Percentiles rank a stretch among this genome's conserved stretches.
These are phyloP conservation scores for Colletotrichum costaricense DNA, from an alignment of 2,329 filamentous ascomycete species.

Conservation along the genomic window DNA sequence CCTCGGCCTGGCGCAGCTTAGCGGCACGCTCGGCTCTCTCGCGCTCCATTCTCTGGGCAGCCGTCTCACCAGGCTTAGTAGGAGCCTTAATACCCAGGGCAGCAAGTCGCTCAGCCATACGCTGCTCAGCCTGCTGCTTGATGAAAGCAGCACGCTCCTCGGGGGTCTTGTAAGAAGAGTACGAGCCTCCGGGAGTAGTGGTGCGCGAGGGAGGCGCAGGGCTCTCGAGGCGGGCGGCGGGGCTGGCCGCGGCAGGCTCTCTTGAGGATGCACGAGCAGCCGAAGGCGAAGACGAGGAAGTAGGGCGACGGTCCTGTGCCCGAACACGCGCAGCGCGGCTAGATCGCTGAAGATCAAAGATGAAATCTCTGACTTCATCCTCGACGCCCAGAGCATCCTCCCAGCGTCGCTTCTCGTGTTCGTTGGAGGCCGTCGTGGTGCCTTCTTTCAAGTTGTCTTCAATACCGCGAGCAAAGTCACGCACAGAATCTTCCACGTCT, in stretches of 20 bases:
- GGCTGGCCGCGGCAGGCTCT: constrained; percentile 50
- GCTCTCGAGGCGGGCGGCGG: constrained; percentile 58
- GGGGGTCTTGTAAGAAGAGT: constrained; percentile 87
- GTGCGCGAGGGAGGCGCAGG: constrained; percentile 65
- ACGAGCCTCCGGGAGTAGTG: constrained; percentile 72
- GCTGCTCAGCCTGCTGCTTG: constrained; percentile 95
- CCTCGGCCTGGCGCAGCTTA: constrained; percentile 88
- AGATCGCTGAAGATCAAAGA: constrained; percentile 92
- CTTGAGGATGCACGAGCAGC: constrained; percentile 55
- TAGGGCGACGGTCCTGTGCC: constrained; percentile 65
- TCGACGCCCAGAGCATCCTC: constrained; percentile 96
- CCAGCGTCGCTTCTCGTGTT: constrained; percentile 94
- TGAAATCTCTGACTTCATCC: constrained; percentile 97
- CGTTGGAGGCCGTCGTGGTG: constrained; percentile 77
- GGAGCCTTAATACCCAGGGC: constrained; percentile 91
- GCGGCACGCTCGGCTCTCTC: constrained; percentile 90
- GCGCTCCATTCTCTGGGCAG: constrained; percentile 87
- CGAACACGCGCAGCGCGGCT: constrained; percentile 80
- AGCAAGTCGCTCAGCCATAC: constrained; percentile 95
- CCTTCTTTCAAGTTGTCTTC: constrained; percentile 90
- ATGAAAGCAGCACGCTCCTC: constrained; percentile 97
- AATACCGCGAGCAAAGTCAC: constrained; percentile 85
- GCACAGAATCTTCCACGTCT: constrained; percentile 96
- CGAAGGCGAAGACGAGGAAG: constrained; percentile 49
- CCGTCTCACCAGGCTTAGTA: constrained; percentile 80